Evolutionary conservation across 2,329 filamentous ascomycete species (phyloP).

Genomic region (Xylaria sp.): DNA sequence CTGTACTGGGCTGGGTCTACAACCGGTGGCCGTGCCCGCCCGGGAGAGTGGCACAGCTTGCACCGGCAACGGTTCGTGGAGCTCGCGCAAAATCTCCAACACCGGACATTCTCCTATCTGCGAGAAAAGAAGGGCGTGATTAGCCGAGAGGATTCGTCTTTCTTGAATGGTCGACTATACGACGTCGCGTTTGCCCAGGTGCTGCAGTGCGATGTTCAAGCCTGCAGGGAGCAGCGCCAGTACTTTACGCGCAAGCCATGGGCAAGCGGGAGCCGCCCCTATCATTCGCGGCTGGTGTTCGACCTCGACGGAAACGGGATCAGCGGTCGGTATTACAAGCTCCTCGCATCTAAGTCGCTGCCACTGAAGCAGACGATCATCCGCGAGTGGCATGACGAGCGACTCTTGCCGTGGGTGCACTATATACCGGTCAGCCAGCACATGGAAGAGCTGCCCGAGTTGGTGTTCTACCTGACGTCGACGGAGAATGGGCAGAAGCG

Average conservation of each 20-base stretch:
- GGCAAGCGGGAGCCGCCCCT: constrained; percentile 44
- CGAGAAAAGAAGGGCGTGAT: constrained; percentile 30
- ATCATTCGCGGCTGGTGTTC: constrained; percentile 51
- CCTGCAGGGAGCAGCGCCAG: constrained; percentile 45
- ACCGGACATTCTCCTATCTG: constrained; percentile 43
- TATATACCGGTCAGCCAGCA: constrained; percentile 59
- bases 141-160: constrained; percentile 34
- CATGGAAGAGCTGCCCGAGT: constrained; percentile 58
- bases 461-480: constrained; percentile 53
- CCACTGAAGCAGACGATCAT: constrained; percentile 60
- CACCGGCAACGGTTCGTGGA: constrained; percentile 56
- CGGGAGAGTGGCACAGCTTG: constrained; percentile 47
- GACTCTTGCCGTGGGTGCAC: constrained; percentile 61
- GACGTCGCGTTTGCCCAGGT: constrained; percentile 53
- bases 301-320: constrained; percentile 64
- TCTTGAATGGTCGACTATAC: constrained; percentile 48
- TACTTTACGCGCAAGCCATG: constrained; percentile 42
- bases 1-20: constrained; percentile 65
- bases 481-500: constrained; percentile 52
- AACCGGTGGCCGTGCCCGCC: constrained; percentile 52
- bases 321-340: constrained; percentile 57
- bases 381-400: constrained; percentile 64
- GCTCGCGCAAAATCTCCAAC: constrained; percentile 44
- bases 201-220: constrained; percentile 49
- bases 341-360: constrained; percentile 53